These are phyloP conservation scores for Solanum chacoense DNA, from an alignment of 305 asterid species.

Conservation along the genomic window DNA sequence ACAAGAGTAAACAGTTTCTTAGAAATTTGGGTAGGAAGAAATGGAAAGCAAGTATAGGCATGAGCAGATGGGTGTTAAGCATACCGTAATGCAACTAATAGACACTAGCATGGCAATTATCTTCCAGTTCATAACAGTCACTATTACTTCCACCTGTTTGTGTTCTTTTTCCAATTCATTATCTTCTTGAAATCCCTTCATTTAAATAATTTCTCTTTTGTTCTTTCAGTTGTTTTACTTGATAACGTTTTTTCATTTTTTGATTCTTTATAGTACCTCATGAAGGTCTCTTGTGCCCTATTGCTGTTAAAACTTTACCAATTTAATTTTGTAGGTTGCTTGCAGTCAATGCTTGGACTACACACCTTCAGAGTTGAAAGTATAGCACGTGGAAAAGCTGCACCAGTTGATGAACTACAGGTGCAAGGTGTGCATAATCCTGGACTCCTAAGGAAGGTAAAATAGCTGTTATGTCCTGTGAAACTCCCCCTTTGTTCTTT, in stretches of 20 bases:
- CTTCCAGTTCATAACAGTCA: not conserved
- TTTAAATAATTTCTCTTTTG: not conserved
- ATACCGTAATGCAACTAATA: not conserved
- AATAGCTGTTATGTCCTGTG: not conserved
- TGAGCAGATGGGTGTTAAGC: not conserved
- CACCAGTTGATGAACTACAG: slow-evolving; percentile 65
- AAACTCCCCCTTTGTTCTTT: not conserved
- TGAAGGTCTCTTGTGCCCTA: not conserved
- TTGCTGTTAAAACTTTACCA: not conserved
- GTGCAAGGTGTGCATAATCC: slow-evolving; percentile 58
- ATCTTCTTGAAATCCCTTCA: not conserved
- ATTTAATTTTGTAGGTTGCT: slow-evolving; percentile 37
- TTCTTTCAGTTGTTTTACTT: not conserved
- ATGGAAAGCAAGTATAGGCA: not conserved
- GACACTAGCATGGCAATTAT: not conserved
- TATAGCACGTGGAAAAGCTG: slow-evolving; percentile 48
- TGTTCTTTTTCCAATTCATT: not conserved
- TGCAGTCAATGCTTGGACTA: slow-evolving; percentile 52
- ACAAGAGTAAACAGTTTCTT: not conserved
- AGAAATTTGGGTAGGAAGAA: not conserved
- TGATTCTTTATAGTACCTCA: not conserved
- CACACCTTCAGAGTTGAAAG: slow-evolving; percentile 62
- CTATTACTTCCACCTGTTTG: not conserved
- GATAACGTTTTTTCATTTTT: not conserved
- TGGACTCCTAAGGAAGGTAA: slow-evolving; percentile 49